Evolutionary conservation across 768 basidiomycete genomes (phyloP), one percentile per base, ranked within the genome.

Genomic region (Lactarius psammicola): DNA sequence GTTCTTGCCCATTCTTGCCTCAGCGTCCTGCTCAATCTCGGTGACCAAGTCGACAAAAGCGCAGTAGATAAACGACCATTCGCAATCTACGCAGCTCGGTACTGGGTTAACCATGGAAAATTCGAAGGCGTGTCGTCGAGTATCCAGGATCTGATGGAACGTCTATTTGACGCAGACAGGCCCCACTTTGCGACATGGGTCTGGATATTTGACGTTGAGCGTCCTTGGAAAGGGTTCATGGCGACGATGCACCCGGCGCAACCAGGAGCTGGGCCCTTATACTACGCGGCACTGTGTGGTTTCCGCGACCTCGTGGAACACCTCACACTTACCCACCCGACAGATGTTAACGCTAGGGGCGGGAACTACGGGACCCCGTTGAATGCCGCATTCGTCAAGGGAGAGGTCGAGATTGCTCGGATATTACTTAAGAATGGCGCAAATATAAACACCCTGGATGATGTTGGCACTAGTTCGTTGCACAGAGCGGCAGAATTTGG

Each of bases 111-210:
- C 28, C 63, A 64, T 15, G 56, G 17, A 2, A 44, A 53, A 20
- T 51, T 53, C 20, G 46, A 38, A 3, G 34, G 28, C 26, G 46
- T 34, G 9, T 64, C 56, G 5, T 40, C 34, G 10, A 1, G 20
- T 6, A 64, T 53, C 34, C 34, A 58, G 20, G 36, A 53, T 36
- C 15, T 31, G 13, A 23, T 64, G 28, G 6, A 38, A 9, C 7
- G 33, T 4, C 56, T 64, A 3, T 64, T 64, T 15, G 63, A 64
- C 36, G 13, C 36, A 7, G 15, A 23, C 15, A 31, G 13, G 30
- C 63, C 56, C 7, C 46, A 59, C 13, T 64, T 64, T 23, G 28
- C 56, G 3, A 20, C 49, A 28, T 63, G 63, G 63, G 46, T 53
- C 5, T 61, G 60, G 60, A 61, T 61, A 36, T 53, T 30, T 1